Conservation (phyloP, 2,329 filamentous ascomycete genomes). For the Celoporthe dispersa region DNA sequence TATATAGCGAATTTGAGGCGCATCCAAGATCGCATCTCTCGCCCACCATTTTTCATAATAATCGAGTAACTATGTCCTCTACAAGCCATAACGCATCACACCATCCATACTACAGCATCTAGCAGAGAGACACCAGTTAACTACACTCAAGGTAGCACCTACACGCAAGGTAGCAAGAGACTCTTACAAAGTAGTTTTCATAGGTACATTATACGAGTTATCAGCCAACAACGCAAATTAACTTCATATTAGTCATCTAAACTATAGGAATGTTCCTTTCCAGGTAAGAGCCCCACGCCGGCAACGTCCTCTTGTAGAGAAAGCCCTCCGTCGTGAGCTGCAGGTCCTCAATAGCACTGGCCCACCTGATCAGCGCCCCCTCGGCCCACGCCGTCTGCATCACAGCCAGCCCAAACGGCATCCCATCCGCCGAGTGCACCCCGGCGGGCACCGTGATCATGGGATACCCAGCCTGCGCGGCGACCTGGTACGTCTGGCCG, state of each 20-base stretch:
- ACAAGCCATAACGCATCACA: too few relatives aligned
- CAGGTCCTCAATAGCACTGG: conserved; percentile 66
- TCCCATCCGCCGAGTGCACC: conserved; percentile 55
- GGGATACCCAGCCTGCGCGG: conserved; percentile 77
- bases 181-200: too few relatives aligned
- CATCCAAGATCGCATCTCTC: too few relatives aligned
- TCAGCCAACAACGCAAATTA: too few relatives aligned
- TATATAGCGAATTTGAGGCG: neutral
- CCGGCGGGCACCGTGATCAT: conserved; percentile 71
- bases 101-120: too few relatives aligned
- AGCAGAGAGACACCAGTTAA: too few relatives aligned
- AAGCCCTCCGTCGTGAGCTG: conserved; percentile 47
- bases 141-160: too few relatives aligned
- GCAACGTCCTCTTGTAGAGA: conserved; percentile 51
- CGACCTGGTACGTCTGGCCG: conserved; percentile 69
- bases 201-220: too few relatives aligned
- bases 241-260: too few relatives aligned
- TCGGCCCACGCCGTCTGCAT: conserved; percentile 66
- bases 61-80: too few relatives aligned
- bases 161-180: too few relatives aligned
- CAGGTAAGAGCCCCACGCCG: conserved; percentile 58
- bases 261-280: conserved; percentile 48
- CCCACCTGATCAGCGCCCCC: conserved; percentile 60
- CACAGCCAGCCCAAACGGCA: conserved; percentile 66
- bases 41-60: too few relatives aligned